A percentile compares a stretch with the other conserved stretches of the same genome.
These are phyloP conservation scores for Syzygium oleosum DNA, from an alignment of 345 rosid genomes.

Conservation along the genomic window DNA sequence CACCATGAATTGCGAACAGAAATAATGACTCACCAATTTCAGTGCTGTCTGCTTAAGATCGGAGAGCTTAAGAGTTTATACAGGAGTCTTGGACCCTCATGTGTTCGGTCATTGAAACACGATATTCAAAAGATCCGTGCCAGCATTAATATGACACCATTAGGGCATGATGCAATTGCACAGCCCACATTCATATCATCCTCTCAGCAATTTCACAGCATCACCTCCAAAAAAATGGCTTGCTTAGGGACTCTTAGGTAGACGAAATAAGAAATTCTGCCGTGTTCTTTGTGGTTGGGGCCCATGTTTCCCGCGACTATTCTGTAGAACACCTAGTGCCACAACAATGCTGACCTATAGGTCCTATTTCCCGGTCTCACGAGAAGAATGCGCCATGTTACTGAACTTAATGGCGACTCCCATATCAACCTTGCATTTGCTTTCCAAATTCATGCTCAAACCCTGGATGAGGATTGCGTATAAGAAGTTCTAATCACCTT, in stretches of 20 bases:
- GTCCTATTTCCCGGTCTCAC: neutral
- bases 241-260: neutral
- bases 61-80: neutral
- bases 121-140: neutral
- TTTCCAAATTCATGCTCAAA: neutral
- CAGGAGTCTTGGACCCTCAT: neutral
- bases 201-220: neutral
- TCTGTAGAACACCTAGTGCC: neutral
- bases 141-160: neutral
- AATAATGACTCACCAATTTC: neutral
- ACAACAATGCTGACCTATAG: neutral
- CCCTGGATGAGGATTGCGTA: accelerated
- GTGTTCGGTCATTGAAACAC: neutral
- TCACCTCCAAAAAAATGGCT: neutral
- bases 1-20: neutral
- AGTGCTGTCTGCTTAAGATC: neutral
- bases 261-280: neutral
- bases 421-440: neutral
- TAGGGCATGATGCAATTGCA: neutral
- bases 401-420: neutral
- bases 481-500: neutral
- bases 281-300: neutral
- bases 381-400: neutral
- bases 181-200: neutral
- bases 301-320: neutral